phyloP scores from a whole-genome alignment of 768 basidiomycete genomes.

The Daedaleopsis nitida region DNA sequence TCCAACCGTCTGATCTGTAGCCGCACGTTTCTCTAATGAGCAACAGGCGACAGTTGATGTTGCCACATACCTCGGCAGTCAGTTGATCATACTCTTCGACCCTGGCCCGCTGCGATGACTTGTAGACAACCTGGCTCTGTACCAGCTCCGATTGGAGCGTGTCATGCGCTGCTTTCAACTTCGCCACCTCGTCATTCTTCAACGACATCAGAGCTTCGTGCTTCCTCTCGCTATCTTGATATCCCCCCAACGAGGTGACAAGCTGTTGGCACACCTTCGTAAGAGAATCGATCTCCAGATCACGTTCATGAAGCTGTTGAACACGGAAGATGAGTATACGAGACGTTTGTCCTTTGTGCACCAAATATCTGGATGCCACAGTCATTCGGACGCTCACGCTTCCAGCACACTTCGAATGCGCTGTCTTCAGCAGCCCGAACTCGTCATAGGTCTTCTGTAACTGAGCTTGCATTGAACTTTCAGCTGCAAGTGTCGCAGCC shows the following conservation, averaged over 20 bases:
- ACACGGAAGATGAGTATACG: too few species aligned
- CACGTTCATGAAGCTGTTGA: not conserved
- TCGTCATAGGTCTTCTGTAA: not conserved
- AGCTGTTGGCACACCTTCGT: not conserved
- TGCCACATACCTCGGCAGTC: not conserved
- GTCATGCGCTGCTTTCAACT: not conserved
- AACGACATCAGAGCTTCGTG: too few species aligned
- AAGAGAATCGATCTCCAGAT: not conserved
- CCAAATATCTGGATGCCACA: too few species aligned
- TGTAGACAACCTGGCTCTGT: not conserved
- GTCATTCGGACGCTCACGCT: too few species aligned
- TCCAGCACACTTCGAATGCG: not conserved
- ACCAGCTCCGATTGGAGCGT: not conserved
- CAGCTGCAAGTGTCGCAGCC: not conserved
- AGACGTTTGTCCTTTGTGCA: too few species aligned
- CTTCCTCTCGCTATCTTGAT: too few species aligned
- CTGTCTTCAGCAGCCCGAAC: not conserved
- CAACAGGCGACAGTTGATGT: too few species aligned
- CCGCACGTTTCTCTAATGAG: not conserved
- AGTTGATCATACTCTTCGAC: conserved; percentile 2
- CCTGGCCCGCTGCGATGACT: not conserved
- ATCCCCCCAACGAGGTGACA: too few species aligned
- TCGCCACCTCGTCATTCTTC: too few species aligned
- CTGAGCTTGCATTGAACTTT: not conserved
- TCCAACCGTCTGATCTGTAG: not conserved